A percentile compares a stretch with the other conserved stretches of the same genome.
phyloP scores from a whole-genome alignment of 2,329 filamentous ascomycete species.

The Colletotrichum tropicicola region DNA sequence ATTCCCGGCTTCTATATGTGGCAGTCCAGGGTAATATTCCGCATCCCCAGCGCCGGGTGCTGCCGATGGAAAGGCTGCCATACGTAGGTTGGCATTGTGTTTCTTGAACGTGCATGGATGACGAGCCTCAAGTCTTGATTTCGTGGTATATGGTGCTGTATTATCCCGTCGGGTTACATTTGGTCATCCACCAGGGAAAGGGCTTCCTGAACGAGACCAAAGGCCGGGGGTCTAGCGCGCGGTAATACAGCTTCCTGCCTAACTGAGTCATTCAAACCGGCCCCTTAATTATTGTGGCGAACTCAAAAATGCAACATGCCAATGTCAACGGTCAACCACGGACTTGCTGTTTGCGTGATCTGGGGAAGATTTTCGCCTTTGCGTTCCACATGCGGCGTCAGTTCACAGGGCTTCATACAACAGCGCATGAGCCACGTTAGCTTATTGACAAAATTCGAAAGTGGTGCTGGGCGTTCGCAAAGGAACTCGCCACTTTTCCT shows the following conservation, averaged over 20 bases:
- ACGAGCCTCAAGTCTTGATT: neutral
- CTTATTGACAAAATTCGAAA: no score
- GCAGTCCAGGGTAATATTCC: neutral
- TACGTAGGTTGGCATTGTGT: neutral
- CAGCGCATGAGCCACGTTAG: no score
- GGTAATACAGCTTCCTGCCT: neutral
- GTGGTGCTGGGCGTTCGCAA: no score
- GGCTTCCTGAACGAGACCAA: neutral
- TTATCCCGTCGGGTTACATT: neutral
- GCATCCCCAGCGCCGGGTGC: neutral
- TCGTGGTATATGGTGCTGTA: neutral
- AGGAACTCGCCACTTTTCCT: no score
- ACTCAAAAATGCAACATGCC: neutral
- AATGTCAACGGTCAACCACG: no score
- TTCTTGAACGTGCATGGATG: neutral
- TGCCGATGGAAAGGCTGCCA: neutral
- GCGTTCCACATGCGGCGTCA: no score
- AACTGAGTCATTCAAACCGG: neutral
- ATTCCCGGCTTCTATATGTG: neutral
- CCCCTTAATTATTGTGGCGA: neutral
- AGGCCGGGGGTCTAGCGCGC: neutral
- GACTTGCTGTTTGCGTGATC: no score
- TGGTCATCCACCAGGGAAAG: neutral
- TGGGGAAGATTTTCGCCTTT: no score
- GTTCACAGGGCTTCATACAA: no score